These are phyloP conservation scores for Ophiorrhiza pumila DNA, from an alignment of 257 asterid genomes.

Conservation along the genomic window DNA sequence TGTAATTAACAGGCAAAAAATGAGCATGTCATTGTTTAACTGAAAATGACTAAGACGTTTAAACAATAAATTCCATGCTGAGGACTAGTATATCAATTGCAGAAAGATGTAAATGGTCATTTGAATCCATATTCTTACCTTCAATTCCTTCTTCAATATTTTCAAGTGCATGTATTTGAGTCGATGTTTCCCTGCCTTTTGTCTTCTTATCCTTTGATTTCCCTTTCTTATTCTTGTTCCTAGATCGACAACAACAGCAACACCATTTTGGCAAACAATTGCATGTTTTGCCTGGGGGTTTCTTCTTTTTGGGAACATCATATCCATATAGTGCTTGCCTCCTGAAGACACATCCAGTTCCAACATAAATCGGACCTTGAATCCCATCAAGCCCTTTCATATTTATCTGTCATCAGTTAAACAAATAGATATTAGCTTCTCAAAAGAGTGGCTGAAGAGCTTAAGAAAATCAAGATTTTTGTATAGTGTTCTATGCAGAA, in stretches of 20 bases:
- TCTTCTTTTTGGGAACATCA: slow-evolving; percentile 88
- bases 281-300: slow-evolving; percentile 90
- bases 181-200: slow-evolving; percentile 61
- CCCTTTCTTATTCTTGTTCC: slow-evolving; percentile 53
- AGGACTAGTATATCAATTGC: not conserved
- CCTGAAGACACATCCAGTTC: slow-evolving; percentile 94
- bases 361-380: slow-evolving; percentile 97
- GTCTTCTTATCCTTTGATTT: slow-evolving; percentile 69
- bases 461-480: not conserved
- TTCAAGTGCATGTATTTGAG: slow-evolving; percentile 96
- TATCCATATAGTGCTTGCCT: slow-evolving; percentile 94
- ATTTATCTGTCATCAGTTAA: slow-evolving; percentile 54
- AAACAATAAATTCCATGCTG: not conserved
- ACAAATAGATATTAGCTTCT: slow-evolving; percentile 20
- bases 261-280: slow-evolving; percentile 91
- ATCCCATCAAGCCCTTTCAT: slow-evolving; percentile 99
- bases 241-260: slow-evolving; percentile 56
- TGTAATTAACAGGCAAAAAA: not conserved
- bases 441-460: slow-evolving; percentile 4
- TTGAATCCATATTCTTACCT: slow-evolving; percentile 41
- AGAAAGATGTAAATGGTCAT: not conserved
- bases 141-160: slow-evolving; percentile 92
- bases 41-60: not conserved
- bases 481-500: not conserved
- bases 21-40: not conserved